Evolutionary conservation across 164 flowering plant species (phyloP), one percentile per base, ranked within the genome.

Genomic region (Warburgia ugandensis): DNA sequence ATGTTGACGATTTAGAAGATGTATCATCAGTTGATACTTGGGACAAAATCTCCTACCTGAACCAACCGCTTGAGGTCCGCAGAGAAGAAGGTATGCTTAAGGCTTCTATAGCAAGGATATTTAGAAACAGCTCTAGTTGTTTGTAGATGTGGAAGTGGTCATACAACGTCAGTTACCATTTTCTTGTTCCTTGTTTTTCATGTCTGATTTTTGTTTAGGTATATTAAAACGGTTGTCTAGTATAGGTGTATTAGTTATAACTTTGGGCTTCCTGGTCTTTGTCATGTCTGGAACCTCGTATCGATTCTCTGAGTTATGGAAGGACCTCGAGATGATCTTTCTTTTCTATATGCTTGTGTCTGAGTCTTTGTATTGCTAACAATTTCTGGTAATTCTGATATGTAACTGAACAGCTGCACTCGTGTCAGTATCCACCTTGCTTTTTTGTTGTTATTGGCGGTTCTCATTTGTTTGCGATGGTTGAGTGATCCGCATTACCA

Each of bases 21-120:
- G 73, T 69, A 46, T 75, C 84, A 40, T 56, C 58, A 16, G 37
- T 84, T 67, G 81, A 83, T 48, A 75, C 70, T 54, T 94, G 97
- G 97, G 99, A 94, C 29, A 56, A 66, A 57, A 62, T 94, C 55
- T 74, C 79, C 25, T 94, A 79, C 66, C 71, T 94, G 54, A 94
- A 89, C 61, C 68, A 75, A 43, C 96, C 96, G 29, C 78, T 86
- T 60, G 96, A 86, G 65, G 55, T 83, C 61, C 74, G 56, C 27
- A 62, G 27, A 49, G 82, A 72, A 61, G 89, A 77, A 68, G 84
- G 81, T 81, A 61, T 56, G 62, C 51, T 17, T 17, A 11, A 48
- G n/a, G 20, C n/a, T 29, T 13, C n/a, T n/a, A n/a, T n/a, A 35
- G 38, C 12, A 13, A 8, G 4, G 43, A 39, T 22, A 19, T 8